Conservation (phyloP, 2,329 filamentous ascomycete species). For the Neospermospora avenae region DNA sequence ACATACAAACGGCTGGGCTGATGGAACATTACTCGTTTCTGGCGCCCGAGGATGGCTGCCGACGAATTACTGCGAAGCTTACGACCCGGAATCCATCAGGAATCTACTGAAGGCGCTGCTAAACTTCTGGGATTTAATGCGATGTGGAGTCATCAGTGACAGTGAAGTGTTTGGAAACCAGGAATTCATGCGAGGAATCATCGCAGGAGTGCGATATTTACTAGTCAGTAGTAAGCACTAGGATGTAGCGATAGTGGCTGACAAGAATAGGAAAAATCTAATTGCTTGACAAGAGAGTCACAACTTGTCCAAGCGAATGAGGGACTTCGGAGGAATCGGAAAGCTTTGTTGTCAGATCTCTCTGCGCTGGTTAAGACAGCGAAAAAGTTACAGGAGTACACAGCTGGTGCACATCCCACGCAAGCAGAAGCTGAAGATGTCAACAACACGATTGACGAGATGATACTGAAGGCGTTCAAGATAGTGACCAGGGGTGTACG, state of each 20-base stretch:
- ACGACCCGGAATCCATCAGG: constrained; percentile 83
- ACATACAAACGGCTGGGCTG: constrained; percentile 97
- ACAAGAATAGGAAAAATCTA: constrained; percentile 69
- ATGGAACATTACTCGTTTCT: constrained; percentile 83
- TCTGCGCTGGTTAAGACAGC: constrained; percentile 86
- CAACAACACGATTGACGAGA: constrained; percentile 81
- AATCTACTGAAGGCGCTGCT: constrained; percentile 81
- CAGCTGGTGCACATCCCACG: constrained; percentile 37
- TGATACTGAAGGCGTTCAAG: constrained; percentile 90
- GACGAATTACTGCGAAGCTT: constrained; percentile 96
- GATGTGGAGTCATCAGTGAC: constrained; percentile 72
- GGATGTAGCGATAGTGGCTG: constrained; percentile 3
- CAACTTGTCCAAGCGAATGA: constrained; percentile 71
- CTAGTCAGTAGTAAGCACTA: constrained; percentile 57
- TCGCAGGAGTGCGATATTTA: constrained; percentile 87
- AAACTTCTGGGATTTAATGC: constrained; percentile 88
- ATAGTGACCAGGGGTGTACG: constrained; percentile 88
- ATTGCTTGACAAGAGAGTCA: constrained; percentile 83
- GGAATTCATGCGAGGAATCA: constrained; percentile 90
- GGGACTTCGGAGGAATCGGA: constrained; percentile 73
- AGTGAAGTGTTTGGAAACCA: constrained; percentile 81
- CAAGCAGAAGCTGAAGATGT: constrained; percentile 52
- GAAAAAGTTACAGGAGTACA: constrained; percentile 77
- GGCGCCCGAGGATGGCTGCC: constrained; percentile 92
- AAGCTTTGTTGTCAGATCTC: constrained; percentile 83